phyloP scores from a whole-genome alignment of 345 rosid genomes.

The Laguncularia racemosa region DNA sequence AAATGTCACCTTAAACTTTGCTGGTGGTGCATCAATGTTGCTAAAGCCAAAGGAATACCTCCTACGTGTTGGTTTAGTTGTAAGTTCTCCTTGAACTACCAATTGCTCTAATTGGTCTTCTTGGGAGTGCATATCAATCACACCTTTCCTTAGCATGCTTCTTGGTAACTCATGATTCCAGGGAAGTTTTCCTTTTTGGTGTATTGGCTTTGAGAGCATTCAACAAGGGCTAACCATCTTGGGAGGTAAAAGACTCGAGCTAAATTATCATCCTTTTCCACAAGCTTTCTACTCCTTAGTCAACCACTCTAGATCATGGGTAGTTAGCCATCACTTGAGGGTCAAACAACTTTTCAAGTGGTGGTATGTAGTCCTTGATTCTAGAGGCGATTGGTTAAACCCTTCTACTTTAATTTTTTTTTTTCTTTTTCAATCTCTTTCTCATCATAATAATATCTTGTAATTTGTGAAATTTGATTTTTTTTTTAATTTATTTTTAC shows the following conservation, averaged over 20 bases:
- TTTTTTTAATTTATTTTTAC: no score
- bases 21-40: constrained; percentile 70
- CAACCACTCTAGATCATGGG: no score
- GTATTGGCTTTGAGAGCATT: constrained; percentile 64
- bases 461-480: no score
- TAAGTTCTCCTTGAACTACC: constrained; percentile 25
- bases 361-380: no score
- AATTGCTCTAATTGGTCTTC: neutral
- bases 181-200: constrained; percentile 75
- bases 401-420: no score
- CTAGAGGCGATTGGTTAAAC: no score
- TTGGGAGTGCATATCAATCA: neutral
- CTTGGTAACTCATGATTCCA: constrained; percentile 17
- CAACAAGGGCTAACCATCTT: constrained; percentile 60
- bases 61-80: constrained; percentile 47
- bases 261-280: no score
- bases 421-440: no score
- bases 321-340: no score
- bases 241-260: constrained; percentile 87
- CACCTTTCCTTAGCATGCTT: neutral
- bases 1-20: constrained; percentile 62
- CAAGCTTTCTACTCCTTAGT: no score
- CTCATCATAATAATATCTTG: no score
- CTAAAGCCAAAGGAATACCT: constrained; percentile 81
- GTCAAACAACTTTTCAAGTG: no score